Evolutionary conservation across 148 eudicot genomes (phyloP).

Genomic region (Chenopodium formosanum): DNA sequence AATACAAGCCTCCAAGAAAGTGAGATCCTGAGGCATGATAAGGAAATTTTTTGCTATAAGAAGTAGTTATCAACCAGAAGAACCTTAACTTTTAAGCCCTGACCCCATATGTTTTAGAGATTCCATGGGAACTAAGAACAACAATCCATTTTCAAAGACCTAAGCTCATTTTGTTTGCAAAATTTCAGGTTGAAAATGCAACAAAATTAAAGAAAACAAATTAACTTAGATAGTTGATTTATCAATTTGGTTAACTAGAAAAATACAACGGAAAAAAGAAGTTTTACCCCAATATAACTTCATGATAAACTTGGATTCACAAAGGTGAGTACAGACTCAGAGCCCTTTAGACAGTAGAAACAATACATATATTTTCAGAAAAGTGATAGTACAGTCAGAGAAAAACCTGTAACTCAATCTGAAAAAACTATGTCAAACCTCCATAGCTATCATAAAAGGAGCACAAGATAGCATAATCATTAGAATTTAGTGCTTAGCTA

Average conservation of each 20-base stretch:
- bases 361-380: background rate
- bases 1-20: conserved; percentile 90
- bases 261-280: background rate
- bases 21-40: conserved; percentile 62
- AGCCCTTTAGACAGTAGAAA: background rate
- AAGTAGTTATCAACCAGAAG: conserved; percentile 4
- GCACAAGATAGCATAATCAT: background rate
- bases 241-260: background rate
- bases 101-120: conserved; percentile 6
- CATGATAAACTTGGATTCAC: background rate
- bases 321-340: background rate
- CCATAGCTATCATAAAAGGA: background rate
- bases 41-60: background rate
- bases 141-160: background rate
- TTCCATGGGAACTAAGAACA: background rate
- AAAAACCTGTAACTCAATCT: background rate
- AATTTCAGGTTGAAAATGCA: background rate
- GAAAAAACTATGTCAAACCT: background rate
- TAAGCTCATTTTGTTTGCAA: background rate
- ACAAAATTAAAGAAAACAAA: background rate
- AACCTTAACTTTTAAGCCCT: background rate
- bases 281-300: background rate
- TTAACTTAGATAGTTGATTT: background rate
- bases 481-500: background rate
- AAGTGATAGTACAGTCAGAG: background rate